Conservation (phyloP, 352 stramenopile species). For the Globisporangium barbulae region DNA sequence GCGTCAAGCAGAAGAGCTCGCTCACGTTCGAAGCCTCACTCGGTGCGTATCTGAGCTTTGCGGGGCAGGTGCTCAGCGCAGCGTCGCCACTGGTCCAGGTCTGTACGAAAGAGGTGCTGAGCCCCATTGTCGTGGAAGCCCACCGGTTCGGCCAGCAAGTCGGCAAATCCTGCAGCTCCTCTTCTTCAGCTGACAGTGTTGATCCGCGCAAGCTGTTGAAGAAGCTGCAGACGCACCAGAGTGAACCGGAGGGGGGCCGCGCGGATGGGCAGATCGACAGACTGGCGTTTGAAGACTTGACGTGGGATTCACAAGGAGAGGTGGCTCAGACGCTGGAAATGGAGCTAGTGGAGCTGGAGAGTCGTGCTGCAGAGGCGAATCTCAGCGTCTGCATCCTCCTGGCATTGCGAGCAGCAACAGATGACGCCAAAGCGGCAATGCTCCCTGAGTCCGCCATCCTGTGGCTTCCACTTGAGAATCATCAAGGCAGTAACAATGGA, state of each 20-base stretch:
- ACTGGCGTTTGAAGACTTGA: constrained; percentile 44
- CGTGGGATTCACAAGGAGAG: constrained; percentile 54
- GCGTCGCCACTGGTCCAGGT: constrained; percentile 21
- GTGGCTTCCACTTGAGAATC: constrained; percentile 29
- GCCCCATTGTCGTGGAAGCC: constrained; percentile 51
- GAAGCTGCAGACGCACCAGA: constrained; percentile 5
- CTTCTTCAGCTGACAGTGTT: constrained; percentile 1
- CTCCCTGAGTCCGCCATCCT: constrained; percentile 32
- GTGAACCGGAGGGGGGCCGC: constrained; percentile 10
- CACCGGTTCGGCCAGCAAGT: constrained; percentile 49
- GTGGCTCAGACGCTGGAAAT: constrained; percentile 52
- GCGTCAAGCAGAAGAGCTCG: constrained; percentile 28
- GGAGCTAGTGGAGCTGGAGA: constrained; percentile 53
- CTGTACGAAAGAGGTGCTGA: constrained; percentile 46
- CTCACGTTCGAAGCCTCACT: constrained; percentile 28
- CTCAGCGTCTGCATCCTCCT: constrained; percentile 42
- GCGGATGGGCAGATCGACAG: constrained; percentile 9
- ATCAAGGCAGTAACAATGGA: constrained; percentile 4
- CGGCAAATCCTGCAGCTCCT: constrained; percentile 2
- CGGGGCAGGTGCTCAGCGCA: constrained; percentile 28
- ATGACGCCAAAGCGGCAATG: not conserved
- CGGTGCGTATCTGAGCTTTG: constrained; percentile 45
- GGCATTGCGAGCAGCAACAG: not conserved
- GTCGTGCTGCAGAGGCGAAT: constrained; percentile 20
- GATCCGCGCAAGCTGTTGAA: constrained; percentile 30